Conservation (phyloP, 1,284 basidiomycete genomes). For the Ustilago shanxiensis region DNA sequence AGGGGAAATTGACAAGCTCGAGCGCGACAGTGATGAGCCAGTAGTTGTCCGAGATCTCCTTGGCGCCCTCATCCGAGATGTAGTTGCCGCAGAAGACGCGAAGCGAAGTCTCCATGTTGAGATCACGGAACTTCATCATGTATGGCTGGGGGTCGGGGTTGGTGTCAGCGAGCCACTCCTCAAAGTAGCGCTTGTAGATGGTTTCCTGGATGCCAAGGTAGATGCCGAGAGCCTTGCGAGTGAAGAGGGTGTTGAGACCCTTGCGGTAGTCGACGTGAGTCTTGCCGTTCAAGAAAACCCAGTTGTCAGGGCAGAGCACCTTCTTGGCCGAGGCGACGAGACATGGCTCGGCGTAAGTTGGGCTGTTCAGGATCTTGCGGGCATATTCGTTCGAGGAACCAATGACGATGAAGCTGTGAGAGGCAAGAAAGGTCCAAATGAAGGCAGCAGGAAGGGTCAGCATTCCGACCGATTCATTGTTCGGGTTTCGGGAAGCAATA, state of each 20-base stretch:
- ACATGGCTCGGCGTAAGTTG: conserved; percentile 76
- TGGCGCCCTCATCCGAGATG: conserved; percentile 82
- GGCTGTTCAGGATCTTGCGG: conserved; percentile 69
- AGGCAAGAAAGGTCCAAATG: background rate
- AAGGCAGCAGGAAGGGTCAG: conserved; percentile 13
- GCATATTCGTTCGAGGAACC: conserved; percentile 68
- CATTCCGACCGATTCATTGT: background rate
- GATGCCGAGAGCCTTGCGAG: conserved; percentile 78
- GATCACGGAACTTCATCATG: conserved; percentile 90
- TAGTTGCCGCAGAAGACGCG: conserved; percentile 94
- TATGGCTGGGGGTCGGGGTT: conserved; percentile 71
- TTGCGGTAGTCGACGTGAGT: conserved; percentile 93
- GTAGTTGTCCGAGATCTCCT: conserved; percentile 91
- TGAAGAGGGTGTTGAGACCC: conserved; percentile 91
- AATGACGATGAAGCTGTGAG: conserved; percentile 67
- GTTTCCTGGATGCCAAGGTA: conserved; percentile 89
- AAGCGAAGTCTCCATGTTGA: conserved; percentile 98
- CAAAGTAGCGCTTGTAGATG: conserved; percentile 84
- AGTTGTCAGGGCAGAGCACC: conserved; percentile 89
- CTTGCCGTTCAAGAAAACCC: conserved; percentile 97
- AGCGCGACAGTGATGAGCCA: conserved; percentile 95
- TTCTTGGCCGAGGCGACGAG: conserved; percentile 93
- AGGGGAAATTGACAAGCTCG: conserved; percentile 98
- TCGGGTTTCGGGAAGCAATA: conserved; percentile 5
- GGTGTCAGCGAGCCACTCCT: conserved; percentile 69